Evolutionary conservation across 164 flowering plant genomes (phyloP).

Genomic region (Kalanchoe fedtschenkoi): DNA sequence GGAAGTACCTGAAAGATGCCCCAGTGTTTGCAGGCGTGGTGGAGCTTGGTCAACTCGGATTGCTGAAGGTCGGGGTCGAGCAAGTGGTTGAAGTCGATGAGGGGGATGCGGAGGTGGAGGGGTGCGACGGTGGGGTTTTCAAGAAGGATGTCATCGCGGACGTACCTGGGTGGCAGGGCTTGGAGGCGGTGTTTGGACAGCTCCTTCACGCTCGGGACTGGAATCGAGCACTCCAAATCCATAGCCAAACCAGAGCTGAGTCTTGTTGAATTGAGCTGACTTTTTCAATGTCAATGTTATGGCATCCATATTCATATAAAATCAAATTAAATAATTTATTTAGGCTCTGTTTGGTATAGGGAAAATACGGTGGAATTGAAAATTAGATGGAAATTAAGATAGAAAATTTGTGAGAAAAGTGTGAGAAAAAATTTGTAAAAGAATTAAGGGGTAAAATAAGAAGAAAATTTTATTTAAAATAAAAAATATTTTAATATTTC

Average conservation of each 20-base stretch:
- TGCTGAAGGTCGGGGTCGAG: not conserved
- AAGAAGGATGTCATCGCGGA: slow-evolving; percentile 7
- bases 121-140: not conserved
- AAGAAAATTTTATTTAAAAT: not conserved
- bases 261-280: too few species aligned
- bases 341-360: too few species aligned
- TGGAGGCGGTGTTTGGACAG: slow-evolving; percentile 5
- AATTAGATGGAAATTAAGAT: too few species aligned
- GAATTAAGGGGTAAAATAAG: too few species aligned
- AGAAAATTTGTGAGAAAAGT: too few species aligned
- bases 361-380: too few species aligned
- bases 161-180: slow-evolving; percentile 13
- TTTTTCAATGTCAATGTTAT: not conserved
- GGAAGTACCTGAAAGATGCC: slow-evolving; percentile 18
- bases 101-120: slow-evolving; percentile 9
- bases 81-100: slow-evolving; percentile 14
- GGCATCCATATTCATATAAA: not conserved
- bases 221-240: slow-evolving; percentile 14
- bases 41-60: slow-evolving; percentile 12
- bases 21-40: slow-evolving; percentile 20
- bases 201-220: slow-evolving; percentile 20
- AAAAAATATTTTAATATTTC: too few species aligned
- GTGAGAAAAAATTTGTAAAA: too few species aligned
- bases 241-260: not conserved
- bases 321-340: too few species aligned